Base-by-base conservation (phyloP, 345 rosid genomes). In the Geranium rotundifolium region DNA sequence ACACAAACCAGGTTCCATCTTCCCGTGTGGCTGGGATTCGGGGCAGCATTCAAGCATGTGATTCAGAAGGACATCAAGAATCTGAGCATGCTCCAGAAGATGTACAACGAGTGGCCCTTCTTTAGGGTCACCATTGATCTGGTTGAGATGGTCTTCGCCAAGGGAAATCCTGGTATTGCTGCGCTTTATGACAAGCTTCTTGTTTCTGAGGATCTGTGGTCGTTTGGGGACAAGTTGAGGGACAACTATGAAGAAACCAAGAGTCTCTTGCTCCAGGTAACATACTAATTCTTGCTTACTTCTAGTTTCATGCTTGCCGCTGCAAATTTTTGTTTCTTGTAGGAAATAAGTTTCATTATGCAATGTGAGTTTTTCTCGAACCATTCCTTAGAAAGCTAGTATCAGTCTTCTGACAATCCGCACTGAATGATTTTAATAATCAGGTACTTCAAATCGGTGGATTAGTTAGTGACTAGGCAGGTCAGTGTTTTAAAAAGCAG, bases 111-210 rank as follows among this genome's bases (percentile, higher is more conserved):
- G 56, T 93, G 99, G 99, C 99, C 99, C 3, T 93, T 93, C 74
- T 93, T 90, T 69, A 81, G 96, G 69, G 96, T 88, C 74, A 90
- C 99, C 20, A 84, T 93, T 58, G 99, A 93, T 76, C 79, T 93
- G 63, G 85, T 93, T 63, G 99, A 93, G 79, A 93, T 93, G 99
- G 99, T 93, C 72, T 93, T 93, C 4, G 99, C 99, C 62, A 93
- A 93, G 81, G 99, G 96, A 68, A 90, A 90, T 75, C 97, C 95
- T 0, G 90, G 90, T 29, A 93, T 93, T 7, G 97, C 99, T 17
- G 88, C 95, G 62, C 61, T 86, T 77, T 84, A 75, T 20, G 99
- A 93, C 63, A 82, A 81, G 61, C 97, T 93, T 60, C 97, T 93
- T 19, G 99, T 93, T 59, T 93, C 95, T 5, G 49, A 81, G 66